A percentile compares a stretch with the other conserved stretches of the same genome.
These are phyloP conservation scores for Lepidopterella palustris DNA, from an alignment of 495 filamentous ascomycete genomes.

Conservation along the genomic window DNA sequence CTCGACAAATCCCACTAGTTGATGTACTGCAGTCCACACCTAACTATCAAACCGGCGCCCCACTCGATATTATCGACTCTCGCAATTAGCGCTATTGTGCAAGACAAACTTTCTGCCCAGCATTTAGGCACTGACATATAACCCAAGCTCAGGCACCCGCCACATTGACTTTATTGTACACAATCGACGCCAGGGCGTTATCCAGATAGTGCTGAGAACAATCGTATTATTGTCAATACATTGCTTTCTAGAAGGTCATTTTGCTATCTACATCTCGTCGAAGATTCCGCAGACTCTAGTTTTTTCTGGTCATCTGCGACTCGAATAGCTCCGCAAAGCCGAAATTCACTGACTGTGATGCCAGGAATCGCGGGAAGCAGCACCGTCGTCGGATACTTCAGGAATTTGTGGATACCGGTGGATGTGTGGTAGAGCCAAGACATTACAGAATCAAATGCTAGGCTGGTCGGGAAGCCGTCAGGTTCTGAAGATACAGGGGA, in stretches of 20 bases:
- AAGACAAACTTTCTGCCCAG: neutral
- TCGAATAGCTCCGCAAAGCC: constrained; percentile 45
- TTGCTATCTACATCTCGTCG: constrained; percentile 23
- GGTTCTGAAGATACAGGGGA: constrained; percentile 29
- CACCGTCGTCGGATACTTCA: constrained; percentile 40
- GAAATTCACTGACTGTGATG: constrained; percentile 44
- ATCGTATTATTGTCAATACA: constrained; percentile 17
- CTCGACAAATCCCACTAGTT: constrained; percentile 39
- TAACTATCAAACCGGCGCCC: constrained; percentile 32
- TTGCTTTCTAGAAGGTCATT: neutral
- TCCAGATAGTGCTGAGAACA: constrained; percentile 42
- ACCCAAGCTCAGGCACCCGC: constrained; percentile 42
- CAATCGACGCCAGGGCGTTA: constrained; percentile 34
- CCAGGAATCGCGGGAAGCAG: constrained; percentile 39
- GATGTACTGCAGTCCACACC: constrained; percentile 42
- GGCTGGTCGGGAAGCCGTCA: constrained; percentile 37
- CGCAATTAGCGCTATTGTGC: constrained; percentile 21
- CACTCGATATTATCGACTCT: constrained; percentile 41
- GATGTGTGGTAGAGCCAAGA: constrained; percentile 42
- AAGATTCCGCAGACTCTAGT: constrained; percentile 37
- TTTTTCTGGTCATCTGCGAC: constrained; percentile 28
- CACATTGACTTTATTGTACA: constrained; percentile 39
- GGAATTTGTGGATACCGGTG: constrained; percentile 38
- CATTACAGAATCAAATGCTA: constrained; percentile 36
- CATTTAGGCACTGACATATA: constrained; percentile 23